phyloP scores from a whole-genome alignment of 768 basidiomycete genomes.

The Glaciozyma martinii region DNA sequence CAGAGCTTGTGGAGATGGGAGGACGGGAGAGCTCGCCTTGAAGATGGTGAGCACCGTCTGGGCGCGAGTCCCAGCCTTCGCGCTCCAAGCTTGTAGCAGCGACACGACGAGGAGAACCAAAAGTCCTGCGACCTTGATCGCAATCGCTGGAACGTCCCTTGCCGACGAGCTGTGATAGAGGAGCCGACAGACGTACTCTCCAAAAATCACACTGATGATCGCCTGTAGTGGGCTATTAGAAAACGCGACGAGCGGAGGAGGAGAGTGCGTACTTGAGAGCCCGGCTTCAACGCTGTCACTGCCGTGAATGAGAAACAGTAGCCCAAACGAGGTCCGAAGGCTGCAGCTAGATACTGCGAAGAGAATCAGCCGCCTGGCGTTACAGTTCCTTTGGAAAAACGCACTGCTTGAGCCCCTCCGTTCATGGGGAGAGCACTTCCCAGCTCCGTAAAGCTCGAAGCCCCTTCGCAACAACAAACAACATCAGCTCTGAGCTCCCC shows the following conservation, averaged over 20 bases:
- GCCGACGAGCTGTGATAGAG: constrained; percentile 61
- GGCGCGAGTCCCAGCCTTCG: constrained; percentile 66
- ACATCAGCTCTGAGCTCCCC: constrained; percentile 10
- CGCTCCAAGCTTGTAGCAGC: constrained; percentile 66
- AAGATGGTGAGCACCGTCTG: constrained; percentile 79
- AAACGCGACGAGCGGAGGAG: constrained; percentile 11
- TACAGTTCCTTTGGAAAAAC: constrained; percentile 45
- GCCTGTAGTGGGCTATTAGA: neutral
- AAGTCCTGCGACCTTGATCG: constrained; percentile 76
- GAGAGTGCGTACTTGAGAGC: constrained; percentile 19
- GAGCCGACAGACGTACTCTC: constrained; percentile 64
- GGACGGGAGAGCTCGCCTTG: constrained; percentile 52
- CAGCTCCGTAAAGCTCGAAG: constrained; percentile 22
- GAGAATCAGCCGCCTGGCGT: neutral
- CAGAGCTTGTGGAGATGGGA: constrained; percentile 8
- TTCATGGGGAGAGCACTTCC: constrained; percentile 74
- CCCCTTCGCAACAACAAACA: constrained; percentile 11
- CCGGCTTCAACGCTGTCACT: constrained; percentile 62
- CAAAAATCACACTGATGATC: constrained; percentile 7
- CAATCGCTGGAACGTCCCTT: constrained; percentile 67
- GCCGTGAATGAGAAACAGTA: constrained; percentile 95
- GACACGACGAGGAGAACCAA: constrained; percentile 64
- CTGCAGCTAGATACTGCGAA: constrained; percentile 33
- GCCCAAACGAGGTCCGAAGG: constrained; percentile 43
- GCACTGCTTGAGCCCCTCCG: constrained; percentile 58